Conservation (phyloP, 768 basidiomycete species). For the Kwoniella europaea region DNA sequence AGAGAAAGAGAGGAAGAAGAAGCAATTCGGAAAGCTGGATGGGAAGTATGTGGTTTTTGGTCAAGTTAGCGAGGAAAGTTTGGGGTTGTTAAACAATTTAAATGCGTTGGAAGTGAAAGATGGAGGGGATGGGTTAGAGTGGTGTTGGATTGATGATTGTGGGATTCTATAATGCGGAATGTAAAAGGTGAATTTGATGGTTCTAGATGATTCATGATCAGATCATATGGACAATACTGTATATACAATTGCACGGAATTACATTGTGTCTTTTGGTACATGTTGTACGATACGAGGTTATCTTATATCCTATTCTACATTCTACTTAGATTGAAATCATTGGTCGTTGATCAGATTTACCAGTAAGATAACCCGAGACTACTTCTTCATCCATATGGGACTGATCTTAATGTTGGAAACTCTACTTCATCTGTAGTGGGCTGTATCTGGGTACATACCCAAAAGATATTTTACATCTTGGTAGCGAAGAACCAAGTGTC, state of each 20-base stretch:
- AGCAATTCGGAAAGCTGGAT: not conserved
- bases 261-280: no score
- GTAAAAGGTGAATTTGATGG: not conserved
- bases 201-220: no score
- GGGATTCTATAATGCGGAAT: not conserved
- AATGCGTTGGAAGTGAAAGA: not conserved
- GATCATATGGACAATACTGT: no score
- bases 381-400: no score
- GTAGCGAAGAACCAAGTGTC: slow-evolving; percentile 52
- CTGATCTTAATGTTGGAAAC: no score
- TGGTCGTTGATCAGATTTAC: no score
- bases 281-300: no score
- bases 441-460: slow-evolving; percentile 25
- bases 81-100: not conserved
- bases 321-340: no score
- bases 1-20: slow-evolving; percentile 3
- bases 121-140: not conserved
- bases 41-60: slow-evolving; percentile 12
- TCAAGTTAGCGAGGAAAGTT: not conserved
- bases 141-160: slow-evolving; percentile 9
- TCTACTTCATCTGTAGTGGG: no score
- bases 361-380: no score
- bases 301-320: no score
- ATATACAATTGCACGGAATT: no score
- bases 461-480: slow-evolving; percentile 44